These are phyloP conservation scores for Tricholoma flavovirens DNA, from an alignment of 768 basidiomycete genomes.

Conservation along the genomic window DNA sequence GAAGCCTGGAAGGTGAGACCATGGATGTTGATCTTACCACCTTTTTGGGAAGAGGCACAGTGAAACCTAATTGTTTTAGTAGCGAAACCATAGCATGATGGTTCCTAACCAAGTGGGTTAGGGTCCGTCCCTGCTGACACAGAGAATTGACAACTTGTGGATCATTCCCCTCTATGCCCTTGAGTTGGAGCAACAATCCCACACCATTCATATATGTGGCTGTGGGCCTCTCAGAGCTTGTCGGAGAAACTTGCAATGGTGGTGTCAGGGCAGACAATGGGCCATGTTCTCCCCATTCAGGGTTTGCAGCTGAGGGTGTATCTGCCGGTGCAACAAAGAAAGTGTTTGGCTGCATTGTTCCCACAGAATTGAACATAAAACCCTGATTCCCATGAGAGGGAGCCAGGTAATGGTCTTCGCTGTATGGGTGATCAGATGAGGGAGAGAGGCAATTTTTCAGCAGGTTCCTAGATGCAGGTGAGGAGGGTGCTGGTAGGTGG, in stretches of 20 bases:
- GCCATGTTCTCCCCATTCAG: not conserved
- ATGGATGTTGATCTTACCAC: not conserved
- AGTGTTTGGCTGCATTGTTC: not conserved
- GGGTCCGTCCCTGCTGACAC: not conserved
- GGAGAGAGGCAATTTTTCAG: too few species aligned
- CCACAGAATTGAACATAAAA: not conserved
- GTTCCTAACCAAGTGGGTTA: not conserved
- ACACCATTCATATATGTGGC: too few species aligned
- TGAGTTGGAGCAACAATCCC: not conserved
- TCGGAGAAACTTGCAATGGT: not conserved
- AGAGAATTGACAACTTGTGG: not conserved
- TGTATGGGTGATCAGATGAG: too few species aligned
- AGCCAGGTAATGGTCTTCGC: too few species aligned
- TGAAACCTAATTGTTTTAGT: not conserved
- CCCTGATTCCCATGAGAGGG: too few species aligned
- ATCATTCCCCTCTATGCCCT: too few species aligned
- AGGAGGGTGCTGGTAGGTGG: too few species aligned
- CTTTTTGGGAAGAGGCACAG: not conserved
- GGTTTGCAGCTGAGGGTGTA: not conserved
- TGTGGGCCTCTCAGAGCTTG: not conserved
- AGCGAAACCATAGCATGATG: not conserved
- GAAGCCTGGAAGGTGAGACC: not conserved
- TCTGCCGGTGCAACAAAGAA: not conserved
- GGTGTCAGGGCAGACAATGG: not conserved
- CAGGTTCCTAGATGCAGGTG: too few species aligned